Evolutionary conservation across 345 rosid genomes (phyloP).

Genomic region (Ceriops decandra): DNA sequence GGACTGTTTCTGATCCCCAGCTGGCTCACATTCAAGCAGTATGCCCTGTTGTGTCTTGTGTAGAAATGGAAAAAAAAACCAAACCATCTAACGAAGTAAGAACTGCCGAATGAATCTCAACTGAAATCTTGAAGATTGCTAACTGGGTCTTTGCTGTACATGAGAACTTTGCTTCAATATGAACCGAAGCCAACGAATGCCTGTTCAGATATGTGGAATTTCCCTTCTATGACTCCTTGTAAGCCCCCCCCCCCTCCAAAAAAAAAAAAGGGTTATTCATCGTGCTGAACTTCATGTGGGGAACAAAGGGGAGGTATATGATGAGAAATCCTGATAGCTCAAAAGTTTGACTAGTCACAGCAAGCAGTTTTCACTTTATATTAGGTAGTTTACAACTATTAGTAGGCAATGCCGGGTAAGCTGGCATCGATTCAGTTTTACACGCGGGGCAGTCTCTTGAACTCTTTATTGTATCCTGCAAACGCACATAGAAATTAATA

Average conservation of each 20-base stretch:
- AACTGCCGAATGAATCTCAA: neutral
- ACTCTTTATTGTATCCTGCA: slow-evolving; percentile 36
- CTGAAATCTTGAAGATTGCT: neutral
- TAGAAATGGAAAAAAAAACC: no score
- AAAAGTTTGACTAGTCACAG: neutral
- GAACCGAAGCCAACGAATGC: neutral
- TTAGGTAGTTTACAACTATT: slow-evolving; percentile 16
- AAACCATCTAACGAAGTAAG: no score
- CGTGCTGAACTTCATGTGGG: slow-evolving; percentile 18
- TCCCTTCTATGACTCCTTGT: slow-evolving; percentile 33
- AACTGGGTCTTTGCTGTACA: slow-evolving; percentile 6
- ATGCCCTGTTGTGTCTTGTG: no score
- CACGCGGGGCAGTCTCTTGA: slow-evolving; percentile 9
- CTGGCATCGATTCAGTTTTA: slow-evolving; percentile 16
- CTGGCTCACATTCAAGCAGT: no score
- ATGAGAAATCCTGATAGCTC: no score
- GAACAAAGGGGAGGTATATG: slow-evolving; percentile 9
- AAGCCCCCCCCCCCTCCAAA: neutral
- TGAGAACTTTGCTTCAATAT: slow-evolving; percentile 1
- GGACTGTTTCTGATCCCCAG: no score
- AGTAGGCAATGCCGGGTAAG: slow-evolving; percentile 11
- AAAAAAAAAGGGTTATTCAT: slow-evolving; percentile 30
- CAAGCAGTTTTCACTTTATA: slow-evolving; percentile 17
- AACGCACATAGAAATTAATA: slow-evolving; percentile 1
- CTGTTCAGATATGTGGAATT: slow-evolving; percentile 14